Evolutionary conservation across 2,329 filamentous ascomycete species (phyloP).

Genomic region (Penicillium sp.): DNA sequence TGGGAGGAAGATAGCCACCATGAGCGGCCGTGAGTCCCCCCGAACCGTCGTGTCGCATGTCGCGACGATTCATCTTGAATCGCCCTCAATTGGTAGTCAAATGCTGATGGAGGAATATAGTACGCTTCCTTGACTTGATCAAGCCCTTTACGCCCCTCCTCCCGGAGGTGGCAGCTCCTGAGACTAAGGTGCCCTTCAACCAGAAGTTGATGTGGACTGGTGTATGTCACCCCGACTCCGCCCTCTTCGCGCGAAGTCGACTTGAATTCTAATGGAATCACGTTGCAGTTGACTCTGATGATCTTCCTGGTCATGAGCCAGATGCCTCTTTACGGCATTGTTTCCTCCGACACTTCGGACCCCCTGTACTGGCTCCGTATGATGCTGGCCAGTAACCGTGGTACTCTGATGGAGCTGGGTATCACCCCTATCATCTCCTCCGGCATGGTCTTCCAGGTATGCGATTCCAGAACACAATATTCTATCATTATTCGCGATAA

Average conservation of each 20-base stretch:
- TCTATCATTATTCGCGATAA: neutral
- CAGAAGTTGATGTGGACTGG: slow-evolving; percentile 96
- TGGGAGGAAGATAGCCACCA: slow-evolving; percentile 47
- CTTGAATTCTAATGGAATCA: slow-evolving; percentile 14
- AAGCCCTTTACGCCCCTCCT: slow-evolving; percentile 99
- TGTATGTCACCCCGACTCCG: slow-evolving; percentile 41
- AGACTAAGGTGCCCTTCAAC: slow-evolving; percentile 99
- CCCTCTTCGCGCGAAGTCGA: slow-evolving; percentile 8
- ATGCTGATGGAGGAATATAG: slow-evolving; percentile 50
- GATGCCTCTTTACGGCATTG: slow-evolving; percentile 98
- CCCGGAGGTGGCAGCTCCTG: slow-evolving; percentile 96
- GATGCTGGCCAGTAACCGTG: slow-evolving; percentile 99
- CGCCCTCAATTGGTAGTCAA: slow-evolving; percentile 24
- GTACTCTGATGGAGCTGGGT: slow-evolving; percentile 93
- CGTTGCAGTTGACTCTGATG: slow-evolving; percentile 71
- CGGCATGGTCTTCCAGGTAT: slow-evolving; percentile 95
- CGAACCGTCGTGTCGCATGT: slow-evolving; percentile 23
- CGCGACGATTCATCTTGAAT: slow-evolving; percentile 20
- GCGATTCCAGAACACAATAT: slow-evolving; percentile 6
- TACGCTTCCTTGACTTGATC: slow-evolving; percentile 99
- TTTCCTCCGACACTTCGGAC: slow-evolving; percentile 97
- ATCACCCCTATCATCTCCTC: slow-evolving; percentile 99
- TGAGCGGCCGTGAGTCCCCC: slow-evolving; percentile 57
- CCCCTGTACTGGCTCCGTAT: slow-evolving; percentile 99
- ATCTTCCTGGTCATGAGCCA: slow-evolving; percentile 99